phyloP scores from a whole-genome alignment of 148 eudicot species.

The Linanthus parryae region DNA sequence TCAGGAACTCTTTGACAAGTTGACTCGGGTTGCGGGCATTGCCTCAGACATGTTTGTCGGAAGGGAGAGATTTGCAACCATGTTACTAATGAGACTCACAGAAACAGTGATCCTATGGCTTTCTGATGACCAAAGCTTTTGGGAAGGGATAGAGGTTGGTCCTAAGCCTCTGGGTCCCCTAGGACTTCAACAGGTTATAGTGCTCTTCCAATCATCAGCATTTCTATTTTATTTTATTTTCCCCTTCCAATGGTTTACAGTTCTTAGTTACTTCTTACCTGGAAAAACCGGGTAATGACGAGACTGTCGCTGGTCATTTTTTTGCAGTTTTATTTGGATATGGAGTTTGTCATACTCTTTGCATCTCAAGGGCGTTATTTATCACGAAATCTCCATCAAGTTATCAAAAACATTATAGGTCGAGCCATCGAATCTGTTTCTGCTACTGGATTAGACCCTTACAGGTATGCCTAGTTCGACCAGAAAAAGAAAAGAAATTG shows the following conservation, averaged over 20 bases:
- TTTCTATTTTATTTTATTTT: not conserved
- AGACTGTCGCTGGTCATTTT: not conserved
- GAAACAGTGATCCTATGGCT: constrained; percentile 89
- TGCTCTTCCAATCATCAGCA: not conserved
- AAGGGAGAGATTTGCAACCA: constrained; percentile 80
- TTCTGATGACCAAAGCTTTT: constrained; percentile 82
- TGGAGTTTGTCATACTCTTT: constrained; percentile 94
- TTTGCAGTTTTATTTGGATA: constrained; percentile 91
- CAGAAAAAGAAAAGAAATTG: not conserved
- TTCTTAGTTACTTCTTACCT: not conserved
- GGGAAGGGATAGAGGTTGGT: constrained; percentile 84
- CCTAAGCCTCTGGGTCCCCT: constrained; percentile 63
- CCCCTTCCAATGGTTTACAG: not conserved
- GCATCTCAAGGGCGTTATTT: constrained; percentile 95
- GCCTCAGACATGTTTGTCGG: constrained; percentile 89
- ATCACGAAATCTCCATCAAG: constrained; percentile 85
- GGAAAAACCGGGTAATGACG: not conserved
- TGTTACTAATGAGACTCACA: constrained; percentile 84
- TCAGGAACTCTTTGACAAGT: constrained; percentile 71
- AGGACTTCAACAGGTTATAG: constrained; percentile 88
- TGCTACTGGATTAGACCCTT: constrained; percentile 78
- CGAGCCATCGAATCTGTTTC: constrained; percentile 84
- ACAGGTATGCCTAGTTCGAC: constrained; percentile 37
- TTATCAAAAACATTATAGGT: constrained; percentile 68
- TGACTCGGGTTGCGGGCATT: constrained; percentile 54